phyloP scores from a whole-genome alignment of 1,284 basidiomycete species.

The Amylostereum chailletii region DNA sequence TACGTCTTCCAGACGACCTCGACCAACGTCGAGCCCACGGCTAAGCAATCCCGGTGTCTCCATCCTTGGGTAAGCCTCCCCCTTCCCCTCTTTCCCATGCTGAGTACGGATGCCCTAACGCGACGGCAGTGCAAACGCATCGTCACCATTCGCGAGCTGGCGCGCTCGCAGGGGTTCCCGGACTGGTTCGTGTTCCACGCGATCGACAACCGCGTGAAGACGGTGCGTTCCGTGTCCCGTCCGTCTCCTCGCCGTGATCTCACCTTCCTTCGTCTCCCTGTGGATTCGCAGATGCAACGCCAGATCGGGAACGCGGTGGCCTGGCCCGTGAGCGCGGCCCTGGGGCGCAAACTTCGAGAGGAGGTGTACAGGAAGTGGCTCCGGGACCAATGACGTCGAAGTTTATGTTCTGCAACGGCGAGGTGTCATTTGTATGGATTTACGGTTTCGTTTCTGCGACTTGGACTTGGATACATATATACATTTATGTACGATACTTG shows the following conservation, averaged over 20 bases:
- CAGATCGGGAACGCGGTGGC: conserved; percentile 75
- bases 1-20: conserved; percentile 60
- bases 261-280: neutral
- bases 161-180: conserved; percentile 70
- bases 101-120: conserved; percentile 3
- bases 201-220: conserved; percentile 39
- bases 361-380: conserved; percentile 44
- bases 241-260: neutral
- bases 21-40: conserved; percentile 65
- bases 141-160: conserved; percentile 63
- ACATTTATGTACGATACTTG: no score
- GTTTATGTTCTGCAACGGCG: no score
- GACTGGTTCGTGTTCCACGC: conserved; percentile 58
- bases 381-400: conserved; percentile 10
- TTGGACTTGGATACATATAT: no score
- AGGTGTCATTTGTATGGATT: no score
- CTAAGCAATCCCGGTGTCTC: conserved; percentile 61
- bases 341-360: conserved; percentile 50
- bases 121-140: conserved; percentile 47
- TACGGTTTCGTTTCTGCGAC: no score
- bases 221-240: conserved; percentile 32
- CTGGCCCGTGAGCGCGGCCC: conserved; percentile 48
- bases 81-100: neutral
- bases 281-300: conserved; percentile 50
- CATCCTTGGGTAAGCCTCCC: conserved; percentile 45